These are phyloP conservation scores for Geoglossum glabrum DNA, from an alignment of 495 filamentous ascomycete species.

Conservation along the genomic window DNA sequence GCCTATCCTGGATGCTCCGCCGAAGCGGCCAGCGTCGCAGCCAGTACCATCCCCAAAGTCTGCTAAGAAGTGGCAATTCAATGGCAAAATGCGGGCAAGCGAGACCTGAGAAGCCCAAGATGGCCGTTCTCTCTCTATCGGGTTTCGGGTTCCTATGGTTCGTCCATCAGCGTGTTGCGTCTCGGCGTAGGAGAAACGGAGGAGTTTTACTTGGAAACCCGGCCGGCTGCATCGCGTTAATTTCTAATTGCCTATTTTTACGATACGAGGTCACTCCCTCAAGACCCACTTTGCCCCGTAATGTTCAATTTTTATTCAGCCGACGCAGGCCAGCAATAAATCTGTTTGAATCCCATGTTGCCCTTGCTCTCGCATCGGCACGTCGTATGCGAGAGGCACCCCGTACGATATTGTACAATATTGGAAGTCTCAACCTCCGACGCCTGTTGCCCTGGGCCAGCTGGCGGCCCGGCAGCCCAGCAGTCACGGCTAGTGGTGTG, in stretches of 20 bases:
- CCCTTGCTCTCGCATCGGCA: neutral
- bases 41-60: neutral
- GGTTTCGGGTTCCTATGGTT: neutral
- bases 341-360: neutral
- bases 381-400: too few species aligned
- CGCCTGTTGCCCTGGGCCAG: too few species aligned
- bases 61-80: neutral
- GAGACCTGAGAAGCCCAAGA: neutral
- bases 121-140: neutral
- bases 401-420: neutral
- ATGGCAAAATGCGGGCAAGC: neutral
- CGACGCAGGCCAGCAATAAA: neutral
- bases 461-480: too few species aligned
- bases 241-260: neutral
- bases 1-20: conserved; percentile 1
- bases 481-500: too few species aligned
- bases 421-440: too few species aligned
- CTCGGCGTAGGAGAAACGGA: neutral
- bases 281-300: neutral
- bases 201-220: neutral
- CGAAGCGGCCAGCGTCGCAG: neutral
- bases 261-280: neutral
- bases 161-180: neutral
- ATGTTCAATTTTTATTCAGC: neutral
- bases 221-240: neutral